A percentile compares a stretch with the other conserved stretches of the same genome.
Evolutionary conservation across 129 eudicot species (phyloP).

Genomic region (Artemisia argyi): DNA sequence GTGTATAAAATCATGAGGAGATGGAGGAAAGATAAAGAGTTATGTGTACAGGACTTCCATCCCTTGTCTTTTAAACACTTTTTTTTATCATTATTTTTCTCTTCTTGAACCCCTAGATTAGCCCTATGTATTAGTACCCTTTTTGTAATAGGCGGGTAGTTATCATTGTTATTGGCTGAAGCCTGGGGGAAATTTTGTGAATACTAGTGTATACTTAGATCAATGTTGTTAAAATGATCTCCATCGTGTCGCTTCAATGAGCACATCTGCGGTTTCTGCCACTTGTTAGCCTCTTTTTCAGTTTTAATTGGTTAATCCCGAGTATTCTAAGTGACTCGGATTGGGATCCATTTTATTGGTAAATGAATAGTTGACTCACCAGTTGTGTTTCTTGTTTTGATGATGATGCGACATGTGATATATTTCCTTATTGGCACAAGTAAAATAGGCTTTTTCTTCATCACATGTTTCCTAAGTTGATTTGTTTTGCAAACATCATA

Average conservation of each 20-base stretch:
- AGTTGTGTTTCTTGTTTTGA: neutral
- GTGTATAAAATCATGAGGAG: conserved; percentile 64
- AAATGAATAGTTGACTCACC: neutral
- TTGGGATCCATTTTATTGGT: neutral
- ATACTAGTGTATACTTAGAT: conserved; percentile 49
- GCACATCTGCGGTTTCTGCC: conserved; percentile 9
- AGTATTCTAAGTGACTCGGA: neutral
- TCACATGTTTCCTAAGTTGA: too few species aligned
- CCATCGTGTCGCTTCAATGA: conserved; percentile 16
- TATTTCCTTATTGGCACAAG: too few species aligned
- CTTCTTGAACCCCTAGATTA: conserved; percentile 44
- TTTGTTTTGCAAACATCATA: too few species aligned
- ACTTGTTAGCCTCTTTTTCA: conserved; percentile 4
- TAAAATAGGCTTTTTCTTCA: too few species aligned
- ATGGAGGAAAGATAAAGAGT: conserved; percentile 52
- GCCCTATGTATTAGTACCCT: conserved; percentile 50
- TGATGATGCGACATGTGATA: too few species aligned
- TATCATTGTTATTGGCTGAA: conserved; percentile 52
- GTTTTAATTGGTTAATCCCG: neutral
- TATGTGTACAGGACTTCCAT: conserved; percentile 65
- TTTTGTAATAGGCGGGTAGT: conserved; percentile 44
- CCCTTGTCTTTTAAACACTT: conserved; percentile 30
- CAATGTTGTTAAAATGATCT: conserved; percentile 37
- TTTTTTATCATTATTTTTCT: conserved; percentile 22
- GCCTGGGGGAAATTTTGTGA: conserved; percentile 69